Conservation (phyloP, 768 basidiomycete species). For the Vararia minispora region DNA sequence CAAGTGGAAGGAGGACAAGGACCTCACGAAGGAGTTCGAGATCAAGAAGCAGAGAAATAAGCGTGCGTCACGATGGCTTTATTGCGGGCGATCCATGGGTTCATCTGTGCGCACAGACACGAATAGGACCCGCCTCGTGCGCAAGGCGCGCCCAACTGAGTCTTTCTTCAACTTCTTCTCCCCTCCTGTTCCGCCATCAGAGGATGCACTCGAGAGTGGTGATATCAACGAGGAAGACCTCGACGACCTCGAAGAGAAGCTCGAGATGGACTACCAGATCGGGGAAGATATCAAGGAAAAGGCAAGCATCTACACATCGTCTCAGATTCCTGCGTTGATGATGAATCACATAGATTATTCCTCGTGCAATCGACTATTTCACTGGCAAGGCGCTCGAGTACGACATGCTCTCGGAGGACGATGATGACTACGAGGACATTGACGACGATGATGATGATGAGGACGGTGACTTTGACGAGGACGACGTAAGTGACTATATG, state of each 20-base stretch:
- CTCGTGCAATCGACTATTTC: constrained; percentile 94
- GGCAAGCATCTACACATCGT: constrained; percentile 28
- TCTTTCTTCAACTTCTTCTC: constrained; percentile 99
- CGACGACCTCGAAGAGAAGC: constrained; percentile 83
- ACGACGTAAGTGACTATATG: constrained; percentile 33
- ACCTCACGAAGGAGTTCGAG: constrained; percentile 94
- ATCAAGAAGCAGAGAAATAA: constrained; percentile 99
- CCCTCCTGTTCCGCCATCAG: constrained; percentile 63
- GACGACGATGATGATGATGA: constrained; percentile 52
- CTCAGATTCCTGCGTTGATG: constrained; percentile 2
- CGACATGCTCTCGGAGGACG: constrained; percentile 34
- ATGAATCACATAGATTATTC: constrained; percentile 56
- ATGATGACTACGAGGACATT: constrained; percentile 32
- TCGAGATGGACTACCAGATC: constrained; percentile 96
- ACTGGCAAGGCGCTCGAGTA: constrained; percentile 92
- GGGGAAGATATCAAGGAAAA: constrained; percentile 98
- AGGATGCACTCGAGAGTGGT: constrained; percentile 53
- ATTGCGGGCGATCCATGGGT: neutral
- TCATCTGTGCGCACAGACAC: constrained; percentile 39
- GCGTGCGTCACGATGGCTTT: constrained; percentile 36
- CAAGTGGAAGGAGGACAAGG: constrained; percentile 97
- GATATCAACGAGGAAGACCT: constrained; percentile 79
- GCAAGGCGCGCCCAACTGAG: constrained; percentile 82
- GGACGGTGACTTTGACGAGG: constrained; percentile 47
- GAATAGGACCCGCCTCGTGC: constrained; percentile 70